Evolutionary conservation across 106 monocot genomes (phyloP).

Genomic region (Allium sativum): DNA sequence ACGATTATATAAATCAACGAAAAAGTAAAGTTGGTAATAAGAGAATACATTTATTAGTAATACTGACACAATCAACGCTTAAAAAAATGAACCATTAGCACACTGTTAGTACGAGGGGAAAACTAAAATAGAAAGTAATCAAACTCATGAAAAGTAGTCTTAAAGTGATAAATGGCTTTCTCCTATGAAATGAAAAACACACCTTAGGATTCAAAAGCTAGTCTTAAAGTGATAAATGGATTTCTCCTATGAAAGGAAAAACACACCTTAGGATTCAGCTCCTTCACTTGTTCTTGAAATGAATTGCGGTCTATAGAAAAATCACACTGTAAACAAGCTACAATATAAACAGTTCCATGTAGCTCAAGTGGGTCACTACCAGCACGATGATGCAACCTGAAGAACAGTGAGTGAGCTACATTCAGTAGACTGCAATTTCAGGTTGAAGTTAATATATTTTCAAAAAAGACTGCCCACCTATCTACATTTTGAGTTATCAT

Average conservation of each 20-base stretch:
- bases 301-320: constrained; percentile 40
- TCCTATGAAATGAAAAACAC: not conserved
- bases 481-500: constrained; percentile 98
- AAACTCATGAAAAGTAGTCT: too few relatives aligned
- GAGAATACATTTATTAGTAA: too few relatives aligned
- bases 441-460: not conserved
- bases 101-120: too few relatives aligned
- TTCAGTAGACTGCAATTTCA: not conserved
- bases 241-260: not conserved
- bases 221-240: too few relatives aligned
- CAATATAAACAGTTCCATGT: constrained; percentile 91
- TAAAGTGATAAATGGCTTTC: too few relatives aligned
- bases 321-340: constrained; percentile 79
- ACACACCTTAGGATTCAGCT: constrained; percentile 75
- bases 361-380: constrained; percentile 90
- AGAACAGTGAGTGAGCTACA: constrained; percentile 1
- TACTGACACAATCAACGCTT: too few relatives aligned
- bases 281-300: constrained; percentile 94
- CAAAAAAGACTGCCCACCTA: constrained; percentile 26
- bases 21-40: too few relatives aligned
- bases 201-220: constrained; percentile 98
- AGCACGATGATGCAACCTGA: constrained; percentile 94
- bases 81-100: too few relatives aligned
- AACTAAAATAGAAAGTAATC: too few relatives aligned
- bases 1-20: too few relatives aligned